Evolutionary conservation across 2,329 filamentous ascomycete species (phyloP).

Genomic region (Zymoseptoria passerinii): DNA sequence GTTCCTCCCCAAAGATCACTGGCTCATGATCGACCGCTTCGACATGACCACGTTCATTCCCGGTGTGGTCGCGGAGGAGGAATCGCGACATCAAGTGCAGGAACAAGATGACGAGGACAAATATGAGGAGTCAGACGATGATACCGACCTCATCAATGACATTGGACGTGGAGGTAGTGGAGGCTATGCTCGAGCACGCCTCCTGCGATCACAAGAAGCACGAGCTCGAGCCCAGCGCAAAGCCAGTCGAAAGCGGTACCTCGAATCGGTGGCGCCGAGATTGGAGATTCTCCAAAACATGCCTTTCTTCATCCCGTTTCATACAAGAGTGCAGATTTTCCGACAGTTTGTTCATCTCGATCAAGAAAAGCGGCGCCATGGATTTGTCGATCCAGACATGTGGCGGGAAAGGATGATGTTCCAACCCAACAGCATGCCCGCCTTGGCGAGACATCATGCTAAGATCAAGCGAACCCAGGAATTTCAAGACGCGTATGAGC

Average conservation of each 20-base stretch:
- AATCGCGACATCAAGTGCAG: constrained; percentile 61
- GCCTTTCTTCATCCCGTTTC: constrained; percentile 93
- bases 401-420: constrained; percentile 53
- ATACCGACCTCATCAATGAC: constrained; percentile 24
- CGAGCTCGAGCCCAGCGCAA: constrained; percentile 57
- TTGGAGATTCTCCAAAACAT: constrained; percentile 90
- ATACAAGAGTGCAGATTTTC: constrained; percentile 85
- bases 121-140: constrained; percentile 38
- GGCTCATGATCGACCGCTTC: constrained; percentile 84
- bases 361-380: constrained; percentile 59
- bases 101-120: constrained; percentile 54
- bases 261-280: constrained; percentile 74
- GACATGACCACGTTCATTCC: constrained; percentile 81
- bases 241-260: constrained; percentile 58
- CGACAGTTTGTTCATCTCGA: constrained; percentile 84
- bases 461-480: constrained; percentile 69
- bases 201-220: constrained; percentile 41
- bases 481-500: constrained; percentile 76
- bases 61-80: constrained; percentile 80
- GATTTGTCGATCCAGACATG: constrained; percentile 61
- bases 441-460: constrained; percentile 57
- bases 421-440: constrained; percentile 22
- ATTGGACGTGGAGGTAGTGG: constrained; percentile 23
- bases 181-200: constrained; percentile 8
- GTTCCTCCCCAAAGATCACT: constrained; percentile 77